Percentiles rank a stretch among this genome's conserved stretches.
phyloP scores from a whole-genome alignment of 2,329 filamentous ascomycete species.

The Elsinoe fawcettii region DNA sequence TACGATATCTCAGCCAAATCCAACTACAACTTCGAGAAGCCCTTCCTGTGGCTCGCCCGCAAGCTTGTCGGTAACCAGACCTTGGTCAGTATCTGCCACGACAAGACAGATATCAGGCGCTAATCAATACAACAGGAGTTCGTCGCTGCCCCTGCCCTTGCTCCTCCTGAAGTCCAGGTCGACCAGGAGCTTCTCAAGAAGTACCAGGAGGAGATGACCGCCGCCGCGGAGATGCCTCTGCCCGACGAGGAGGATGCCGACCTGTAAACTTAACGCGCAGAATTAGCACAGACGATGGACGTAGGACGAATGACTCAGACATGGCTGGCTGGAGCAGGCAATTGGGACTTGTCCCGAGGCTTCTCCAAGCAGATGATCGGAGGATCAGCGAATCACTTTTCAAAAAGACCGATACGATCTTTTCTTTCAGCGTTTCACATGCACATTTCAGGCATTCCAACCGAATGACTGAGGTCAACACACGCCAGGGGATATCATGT shows the following conservation, averaged over 20 bases:
- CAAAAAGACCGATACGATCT: slow-evolving; percentile 6
- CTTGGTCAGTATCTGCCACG: slow-evolving; percentile 52
- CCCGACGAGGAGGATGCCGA: slow-evolving; percentile 86
- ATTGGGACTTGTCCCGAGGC: not conserved
- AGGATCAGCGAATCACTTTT: slow-evolving; percentile 5
- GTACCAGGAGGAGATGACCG: slow-evolving; percentile 84
- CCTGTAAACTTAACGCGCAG: slow-evolving; percentile 35
- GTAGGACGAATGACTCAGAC: not conserved
- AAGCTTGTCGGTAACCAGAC: slow-evolving; percentile 93
- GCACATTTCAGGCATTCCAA: not conserved
- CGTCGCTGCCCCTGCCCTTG: slow-evolving; percentile 88
- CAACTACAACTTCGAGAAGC: slow-evolving; percentile 99
- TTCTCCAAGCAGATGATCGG: not conserved
- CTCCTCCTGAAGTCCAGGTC: slow-evolving; percentile 84
- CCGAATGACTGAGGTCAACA: not conserved
- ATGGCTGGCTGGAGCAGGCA: not conserved
- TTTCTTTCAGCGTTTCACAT: slow-evolving; percentile 14
- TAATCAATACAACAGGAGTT: slow-evolving; percentile 62
- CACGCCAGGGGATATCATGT: slow-evolving; percentile 6
- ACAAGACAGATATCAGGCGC: slow-evolving; percentile 13
- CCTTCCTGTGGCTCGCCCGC: slow-evolving; percentile 97
- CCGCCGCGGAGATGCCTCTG: slow-evolving; percentile 73
- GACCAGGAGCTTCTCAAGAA: slow-evolving; percentile 72
- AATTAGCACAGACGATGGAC: not conserved
- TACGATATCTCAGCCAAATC: slow-evolving; percentile 99